phyloP scores from a whole-genome alignment of 192 early-diverging fungal species.

The Rhizoclosmatium globosum region DNA sequence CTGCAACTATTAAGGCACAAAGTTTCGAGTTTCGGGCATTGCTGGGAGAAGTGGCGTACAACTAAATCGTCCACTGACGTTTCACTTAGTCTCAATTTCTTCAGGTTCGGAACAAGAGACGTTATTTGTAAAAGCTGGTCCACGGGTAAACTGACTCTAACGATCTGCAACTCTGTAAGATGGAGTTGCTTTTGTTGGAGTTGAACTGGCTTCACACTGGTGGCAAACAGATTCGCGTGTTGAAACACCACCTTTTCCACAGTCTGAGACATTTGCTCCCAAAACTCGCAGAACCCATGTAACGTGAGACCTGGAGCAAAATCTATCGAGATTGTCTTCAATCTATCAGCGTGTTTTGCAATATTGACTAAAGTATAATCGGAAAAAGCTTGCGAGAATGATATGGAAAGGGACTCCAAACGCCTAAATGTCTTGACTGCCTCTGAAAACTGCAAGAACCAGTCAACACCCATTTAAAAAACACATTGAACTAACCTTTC shows the following conservation, averaged over 20 bases:
- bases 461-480: too few species aligned
- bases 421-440: background rate
- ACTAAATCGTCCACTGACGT: background rate
- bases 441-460: background rate
- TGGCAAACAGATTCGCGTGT: background rate
- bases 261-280: conserved; percentile 1
- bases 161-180: background rate
- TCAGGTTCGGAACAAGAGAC: background rate
- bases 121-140: background rate
- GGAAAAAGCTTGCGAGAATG: conserved; percentile 17
- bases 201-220: background rate
- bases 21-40: background rate
- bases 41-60: background rate
- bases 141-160: background rate
- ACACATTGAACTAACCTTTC: background rate
- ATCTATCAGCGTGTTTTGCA: background rate
- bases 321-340: conserved; percentile 5
- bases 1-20: background rate
- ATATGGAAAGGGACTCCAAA: background rate
- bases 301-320: conserved; percentile 11
- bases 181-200: background rate
- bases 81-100: conserved; percentile 5
- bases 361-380: background rate
- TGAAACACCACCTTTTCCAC: background rate
- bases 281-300: background rate